These are phyloP conservation scores for Leptographium wingfieldii DNA, from an alignment of 2,329 filamentous ascomycete genomes.

Conservation along the genomic window DNA sequence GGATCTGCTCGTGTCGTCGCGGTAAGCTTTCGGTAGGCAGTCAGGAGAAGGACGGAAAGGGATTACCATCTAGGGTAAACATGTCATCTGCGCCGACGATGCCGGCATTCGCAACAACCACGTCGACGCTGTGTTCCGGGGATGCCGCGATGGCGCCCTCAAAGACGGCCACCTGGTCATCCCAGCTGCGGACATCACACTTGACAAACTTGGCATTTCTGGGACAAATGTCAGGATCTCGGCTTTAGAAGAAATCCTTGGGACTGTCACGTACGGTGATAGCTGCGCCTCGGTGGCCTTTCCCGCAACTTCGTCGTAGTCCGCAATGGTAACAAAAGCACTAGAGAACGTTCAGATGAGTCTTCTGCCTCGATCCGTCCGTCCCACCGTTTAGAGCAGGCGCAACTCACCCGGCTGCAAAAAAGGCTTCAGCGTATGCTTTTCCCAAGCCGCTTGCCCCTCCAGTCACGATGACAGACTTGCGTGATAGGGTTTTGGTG, in stretches of 20 bases:
- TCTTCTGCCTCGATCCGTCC: background rate
- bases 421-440: slow-evolving; percentile 22
- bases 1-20: slow-evolving; percentile 8
- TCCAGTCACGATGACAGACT: slow-evolving; percentile 35
- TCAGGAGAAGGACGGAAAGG: background rate
- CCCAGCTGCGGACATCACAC: slow-evolving; percentile 28
- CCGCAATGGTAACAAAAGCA: slow-evolving; percentile 28
- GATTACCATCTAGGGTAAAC: background rate
- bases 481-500: slow-evolving; percentile 21
- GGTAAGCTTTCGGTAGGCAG: background rate
- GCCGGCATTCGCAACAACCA: slow-evolving; percentile 36
- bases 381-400: background rate
- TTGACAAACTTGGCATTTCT: slow-evolving; percentile 4
- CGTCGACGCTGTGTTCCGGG: slow-evolving; percentile 26
- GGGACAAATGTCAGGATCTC: slow-evolving; percentile 17
- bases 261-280: slow-evolving; percentile 7
- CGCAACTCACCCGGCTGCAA: slow-evolving; percentile 14
- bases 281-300: background rate
- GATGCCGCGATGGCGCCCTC: slow-evolving; percentile 24
- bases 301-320: slow-evolving; percentile 23
- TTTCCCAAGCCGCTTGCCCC: slow-evolving; percentile 29
- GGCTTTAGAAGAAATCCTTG: too few relatives aligned
- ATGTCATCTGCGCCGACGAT: slow-evolving; percentile 18
- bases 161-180: slow-evolving; percentile 28
- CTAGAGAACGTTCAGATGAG: slow-evolving; percentile 5